Percentiles rank a stretch among this genome's conserved stretches.
Evolutionary conservation across 2,329 filamentous ascomycete genomes (phyloP).

Genomic region (Phyllosticta citrichinensis): DNA sequence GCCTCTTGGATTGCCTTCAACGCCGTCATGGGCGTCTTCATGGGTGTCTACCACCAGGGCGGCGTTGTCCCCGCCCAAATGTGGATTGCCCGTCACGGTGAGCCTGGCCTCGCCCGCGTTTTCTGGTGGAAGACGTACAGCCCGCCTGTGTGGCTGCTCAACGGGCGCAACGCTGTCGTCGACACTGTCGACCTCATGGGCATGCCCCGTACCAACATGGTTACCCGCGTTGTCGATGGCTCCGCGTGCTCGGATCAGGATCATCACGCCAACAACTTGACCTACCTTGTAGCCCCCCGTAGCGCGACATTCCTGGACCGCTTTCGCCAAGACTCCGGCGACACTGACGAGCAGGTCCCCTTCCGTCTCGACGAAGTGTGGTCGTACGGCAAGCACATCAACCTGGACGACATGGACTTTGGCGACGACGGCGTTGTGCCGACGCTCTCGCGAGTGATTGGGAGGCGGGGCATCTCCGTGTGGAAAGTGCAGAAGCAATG

Average conservation of each 20-base stretch:
- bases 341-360: constrained; percentile 21
- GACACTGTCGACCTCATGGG: constrained; percentile 66
- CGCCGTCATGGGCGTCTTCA: constrained; percentile 54
- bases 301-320: constrained; percentile 61
- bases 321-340: constrained; percentile 22
- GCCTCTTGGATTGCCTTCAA: constrained; percentile 62
- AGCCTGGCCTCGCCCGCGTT: constrained; percentile 40
- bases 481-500: constrained; percentile 34
- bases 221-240: constrained; percentile 47
- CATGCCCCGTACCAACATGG: constrained; percentile 49
- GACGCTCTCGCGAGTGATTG: constrained; percentile 57
- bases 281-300: constrained; percentile 56
- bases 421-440: constrained; percentile 65
- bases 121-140: constrained; percentile 85
- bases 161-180: constrained; percentile 64
- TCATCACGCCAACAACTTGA: background rate
- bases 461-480: constrained; percentile 35
- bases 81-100: constrained; percentile 60
- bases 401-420: constrained; percentile 73
- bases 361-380: constrained; percentile 61
- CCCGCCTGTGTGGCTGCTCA: constrained; percentile 69
- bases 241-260: constrained; percentile 48
- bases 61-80: constrained; percentile 67
- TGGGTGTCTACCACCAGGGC: constrained; percentile 76
- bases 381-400: constrained; percentile 58